Base-by-base conservation (phyloP, 441 rosid species). In the Melastoma candidum region DNA sequence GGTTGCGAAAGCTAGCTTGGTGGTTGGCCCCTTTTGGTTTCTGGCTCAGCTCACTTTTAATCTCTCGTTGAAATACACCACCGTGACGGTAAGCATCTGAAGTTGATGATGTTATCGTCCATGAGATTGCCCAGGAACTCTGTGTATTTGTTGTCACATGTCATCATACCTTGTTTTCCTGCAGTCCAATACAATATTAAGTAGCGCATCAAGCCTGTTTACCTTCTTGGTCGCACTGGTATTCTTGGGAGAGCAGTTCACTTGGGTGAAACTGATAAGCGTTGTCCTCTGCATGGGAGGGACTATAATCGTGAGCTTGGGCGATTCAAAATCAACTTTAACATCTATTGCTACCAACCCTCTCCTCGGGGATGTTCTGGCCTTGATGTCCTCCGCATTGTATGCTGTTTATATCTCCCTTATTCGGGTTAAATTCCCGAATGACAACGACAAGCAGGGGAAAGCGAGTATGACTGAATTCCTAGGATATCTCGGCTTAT, bases 251-350 rank as follows among this genome's bases (percentile, higher is more conserved):
- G 98, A 92, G 71, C 87, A 63, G 74, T 92, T 92, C 68, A 77
- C 95, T 32, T 85, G 95, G 95, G 49, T 92, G 69, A 87, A 92
- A 71, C 85, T 92, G 64, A 53, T 70, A 22, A 87, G 98, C 57
- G 96, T 92, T 67, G 83, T 85, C 67, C 93, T 92, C 49, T 92
- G 98, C 67, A 92, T 87, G 98, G 80, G 78, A 46, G 98, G 98
- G 46, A 85, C 95, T 3, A 72, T 92, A 47, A 78, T 85, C 46
- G 98, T 92, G 63, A 87, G 95, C 74, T 49, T 87, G 70, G 95
- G 94, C 12, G 96, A 92, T 72, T 74, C 95, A n/a, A 63, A 76
- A 57, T 52, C 69, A n/a, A 61, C 65, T 61, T 50, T 74, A 54
- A 74, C 54, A 47, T 69, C 67, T 36, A 44, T 63, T 70, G 83